Percentiles rank a stretch among this genome's conserved stretches.
phyloP scores from a whole-genome alignment of 495 filamentous ascomycete genomes.

The Penicillium cinerascens region DNA sequence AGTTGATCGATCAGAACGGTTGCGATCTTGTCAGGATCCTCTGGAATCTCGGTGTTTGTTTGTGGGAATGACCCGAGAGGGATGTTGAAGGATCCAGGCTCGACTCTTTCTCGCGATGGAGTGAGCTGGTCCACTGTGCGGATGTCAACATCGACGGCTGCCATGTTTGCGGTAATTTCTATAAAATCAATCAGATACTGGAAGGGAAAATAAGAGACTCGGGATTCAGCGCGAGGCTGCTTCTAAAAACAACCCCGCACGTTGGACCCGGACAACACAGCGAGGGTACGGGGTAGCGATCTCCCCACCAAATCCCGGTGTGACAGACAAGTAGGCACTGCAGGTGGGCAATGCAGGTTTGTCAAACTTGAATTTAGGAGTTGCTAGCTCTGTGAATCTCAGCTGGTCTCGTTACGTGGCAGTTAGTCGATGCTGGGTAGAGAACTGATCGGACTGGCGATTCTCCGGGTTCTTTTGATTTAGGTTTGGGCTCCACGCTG shows the following conservation, averaged over 20 bases:
- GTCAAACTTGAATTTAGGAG: not conserved
- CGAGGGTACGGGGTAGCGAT: not conserved
- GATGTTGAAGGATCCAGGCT: conserved; percentile 58
- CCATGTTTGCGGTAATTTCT: conserved; percentile 6
- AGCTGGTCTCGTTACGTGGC: no score
- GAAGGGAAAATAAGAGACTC: not conserved
- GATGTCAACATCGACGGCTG: conserved; percentile 1
- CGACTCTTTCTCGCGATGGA: conserved; percentile 53
- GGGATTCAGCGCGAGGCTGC: no score
- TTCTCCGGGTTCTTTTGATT: no score
- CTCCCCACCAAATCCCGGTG: not conserved
- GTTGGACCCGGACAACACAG: not conserved
- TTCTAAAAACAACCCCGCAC: not conserved
- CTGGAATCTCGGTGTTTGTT: conserved; percentile 24
- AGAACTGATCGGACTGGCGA: no score
- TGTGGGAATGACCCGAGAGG: conserved; percentile 34
- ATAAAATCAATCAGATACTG: not conserved
- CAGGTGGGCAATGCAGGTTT: not conserved
- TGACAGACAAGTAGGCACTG: not conserved
- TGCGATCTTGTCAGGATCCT: conserved; percentile 48
- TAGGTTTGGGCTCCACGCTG: no score
- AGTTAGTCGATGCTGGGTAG: no score
- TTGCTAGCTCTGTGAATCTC: no score
- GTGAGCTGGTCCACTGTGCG: not conserved
- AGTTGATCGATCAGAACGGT: conserved; percentile 39